phyloP scores from a whole-genome alignment of 1,284 basidiomycete species.

The Inonotus obliquus region DNA sequence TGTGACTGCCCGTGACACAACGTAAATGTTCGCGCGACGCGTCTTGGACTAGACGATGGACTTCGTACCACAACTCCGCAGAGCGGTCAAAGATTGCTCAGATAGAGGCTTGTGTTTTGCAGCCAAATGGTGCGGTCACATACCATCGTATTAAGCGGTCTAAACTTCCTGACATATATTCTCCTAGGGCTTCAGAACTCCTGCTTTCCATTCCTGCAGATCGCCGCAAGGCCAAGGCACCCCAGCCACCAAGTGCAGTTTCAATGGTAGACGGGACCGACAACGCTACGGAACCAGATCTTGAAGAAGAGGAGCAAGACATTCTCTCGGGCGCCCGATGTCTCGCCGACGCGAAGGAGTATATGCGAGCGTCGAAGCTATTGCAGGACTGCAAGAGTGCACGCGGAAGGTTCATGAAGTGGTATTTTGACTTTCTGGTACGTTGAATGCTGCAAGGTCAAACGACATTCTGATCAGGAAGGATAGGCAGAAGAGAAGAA shows the following conservation, averaged over 20 bases:
- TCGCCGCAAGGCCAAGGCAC: constrained; percentile 25
- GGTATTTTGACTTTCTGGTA: constrained; percentile 86
- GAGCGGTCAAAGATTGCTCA: constrained; percentile 38
- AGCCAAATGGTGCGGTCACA: constrained; percentile 61
- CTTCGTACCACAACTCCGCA: constrained; percentile 19
- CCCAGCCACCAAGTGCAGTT: constrained; percentile 26
- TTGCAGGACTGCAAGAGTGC: constrained; percentile 61
- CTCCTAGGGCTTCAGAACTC: constrained; percentile 65
- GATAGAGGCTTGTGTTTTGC: constrained; percentile 55
- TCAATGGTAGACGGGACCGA: constrained; percentile 21
- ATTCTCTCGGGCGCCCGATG: constrained; percentile 66
- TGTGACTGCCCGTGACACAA: not conserved
- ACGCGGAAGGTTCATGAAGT: constrained; percentile 72
- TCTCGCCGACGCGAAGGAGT: constrained; percentile 78
- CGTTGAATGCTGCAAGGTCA: constrained; percentile 30
- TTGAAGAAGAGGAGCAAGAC: constrained; percentile 64
- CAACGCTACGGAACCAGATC: constrained; percentile 36
- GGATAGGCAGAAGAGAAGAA: constrained; percentile 60
- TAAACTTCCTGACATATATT: not conserved
- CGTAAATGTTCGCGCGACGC: not conserved
- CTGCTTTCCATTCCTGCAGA: constrained; percentile 53
- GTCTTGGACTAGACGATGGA: constrained; percentile 7
- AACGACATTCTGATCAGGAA: not conserved
- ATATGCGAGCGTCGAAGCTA: constrained; percentile 66
- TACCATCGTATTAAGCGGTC: not conserved